Evolutionary conservation across 306 rosid genomes (phyloP), one percentile per base, ranked within the genome.

Genomic region (Acacia confusa): DNA sequence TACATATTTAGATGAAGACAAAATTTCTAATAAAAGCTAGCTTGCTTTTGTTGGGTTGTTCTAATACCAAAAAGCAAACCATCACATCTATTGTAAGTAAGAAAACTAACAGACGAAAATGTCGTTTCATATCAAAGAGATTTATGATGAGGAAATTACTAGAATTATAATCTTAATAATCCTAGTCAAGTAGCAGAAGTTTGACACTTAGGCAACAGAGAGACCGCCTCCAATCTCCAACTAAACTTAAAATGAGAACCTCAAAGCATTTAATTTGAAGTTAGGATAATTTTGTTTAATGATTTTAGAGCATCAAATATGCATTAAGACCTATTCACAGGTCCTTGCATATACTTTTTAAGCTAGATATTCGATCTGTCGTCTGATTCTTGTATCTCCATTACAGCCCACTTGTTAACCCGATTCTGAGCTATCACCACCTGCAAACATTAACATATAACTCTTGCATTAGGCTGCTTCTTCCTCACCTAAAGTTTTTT

Each of bases 351-450:
- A 19, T 67, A 19, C 15, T 20, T 36, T 19, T 67, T 3, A 36
- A 67, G 27, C 72, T 67, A 67, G 6, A 64, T 30, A 67, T 20
- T 36, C 24, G 47, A 67, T 67, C 15, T 64, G 66, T 2, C n/a
- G 47, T 70, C 41, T 48, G 85, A 32, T 20, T 83, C 89, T 66
- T 60, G 47, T 0, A 24, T 32, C 47, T 85, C 80, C 77, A 36
- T 22, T 17, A 19, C 24, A 30, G 55, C 41, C 94, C 90, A 88
- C 78, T 72, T 85, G 45, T 77, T 85, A 22, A 88, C 78, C 20
- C 89, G 92, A 61, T 81, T 67, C 43, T 81, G 79, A 70, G 89
- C 85, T 73, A 86, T 44, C 52, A 47, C 79, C 34, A 83, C 89
- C 89, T 83, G 79, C 44, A 67, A 16, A 76, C 30, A 83, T 71